These are phyloP conservation scores for Iberis pinnata DNA, from an alignment of 345 rosid species.

Conservation along the genomic window DNA sequence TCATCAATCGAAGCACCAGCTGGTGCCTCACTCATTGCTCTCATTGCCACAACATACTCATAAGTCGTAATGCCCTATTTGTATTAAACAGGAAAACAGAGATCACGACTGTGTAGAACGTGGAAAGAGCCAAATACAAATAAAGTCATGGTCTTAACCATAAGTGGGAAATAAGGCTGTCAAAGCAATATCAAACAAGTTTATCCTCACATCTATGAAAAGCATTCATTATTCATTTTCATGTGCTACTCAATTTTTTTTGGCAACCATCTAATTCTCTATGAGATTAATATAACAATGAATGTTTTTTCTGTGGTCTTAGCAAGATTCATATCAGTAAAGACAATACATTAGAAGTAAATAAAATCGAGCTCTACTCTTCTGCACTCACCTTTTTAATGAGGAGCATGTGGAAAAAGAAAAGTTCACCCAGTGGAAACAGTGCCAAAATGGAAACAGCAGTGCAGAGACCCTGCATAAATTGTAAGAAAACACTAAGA, in stretches of 20 bases:
- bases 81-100: background rate
- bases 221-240: background rate
- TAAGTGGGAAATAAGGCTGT: no score
- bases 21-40: conserved; percentile 94
- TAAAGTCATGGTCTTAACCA: background rate
- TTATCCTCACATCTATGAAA: background rate
- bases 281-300: no score
- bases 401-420: conserved; percentile 92
- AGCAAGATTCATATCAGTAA: background rate
- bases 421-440: conserved; percentile 84
- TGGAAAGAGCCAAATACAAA: background rate
- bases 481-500: conserved; percentile 11
- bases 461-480: conserved; percentile 72
- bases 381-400: conserved; percentile 67
- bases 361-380: background rate
- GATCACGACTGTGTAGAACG: background rate
- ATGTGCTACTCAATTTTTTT: no score
- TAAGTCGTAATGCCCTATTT: conserved; percentile 88
- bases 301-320: background rate
- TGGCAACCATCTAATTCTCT: no score
- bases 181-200: no score
- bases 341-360: background rate
- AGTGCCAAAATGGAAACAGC: conserved; percentile 85
- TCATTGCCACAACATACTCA: conserved; percentile 97
- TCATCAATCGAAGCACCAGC: conserved; percentile 71